Evolutionary conservation across 805 yeast species (phyloP).

Genomic region (Saccharomycopsis selenospora): DNA sequence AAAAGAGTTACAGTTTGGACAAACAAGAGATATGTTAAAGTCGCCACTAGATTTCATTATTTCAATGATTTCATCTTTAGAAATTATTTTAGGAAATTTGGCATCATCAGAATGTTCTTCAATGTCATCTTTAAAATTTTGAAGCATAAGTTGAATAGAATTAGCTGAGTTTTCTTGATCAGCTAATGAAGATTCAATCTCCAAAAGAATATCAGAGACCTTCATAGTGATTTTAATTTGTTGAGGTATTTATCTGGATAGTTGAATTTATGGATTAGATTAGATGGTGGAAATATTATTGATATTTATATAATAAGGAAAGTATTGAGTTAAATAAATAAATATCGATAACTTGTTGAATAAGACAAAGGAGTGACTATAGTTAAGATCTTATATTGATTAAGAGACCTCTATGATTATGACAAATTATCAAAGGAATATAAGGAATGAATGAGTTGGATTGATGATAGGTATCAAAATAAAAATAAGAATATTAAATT

Average conservation of each 20-base stretch:
- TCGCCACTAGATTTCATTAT: conserved; percentile 24
- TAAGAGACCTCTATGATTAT: not conserved
- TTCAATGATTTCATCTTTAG: conserved; percentile 26
- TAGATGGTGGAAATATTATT: not conserved
- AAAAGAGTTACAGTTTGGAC: conserved; percentile 25
- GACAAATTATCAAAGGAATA: no score
- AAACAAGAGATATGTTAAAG: conserved; percentile 24
- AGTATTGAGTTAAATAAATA: not conserved
- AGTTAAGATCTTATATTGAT: not conserved
- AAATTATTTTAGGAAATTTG: conserved; percentile 22
- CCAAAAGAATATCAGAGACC: conserved; percentile 16
- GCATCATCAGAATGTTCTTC: not conserved
- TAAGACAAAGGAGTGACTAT: not conserved
- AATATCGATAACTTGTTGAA: no score
- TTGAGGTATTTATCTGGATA: no score
- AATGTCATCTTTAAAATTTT: conserved; percentile 19
- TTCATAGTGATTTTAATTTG: not conserved
- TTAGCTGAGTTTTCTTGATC: conserved; percentile 15
- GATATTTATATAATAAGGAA: not conserved
- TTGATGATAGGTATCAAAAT: no score
- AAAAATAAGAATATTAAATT: not conserved
- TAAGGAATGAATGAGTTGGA: no score
- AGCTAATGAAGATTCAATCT: conserved; percentile 19
- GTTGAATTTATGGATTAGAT: no score
- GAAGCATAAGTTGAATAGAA: conserved; percentile 15